Conservation (phyloP, 176 grass and related monocot genomes). For the Oryza glumipatula region DNA sequence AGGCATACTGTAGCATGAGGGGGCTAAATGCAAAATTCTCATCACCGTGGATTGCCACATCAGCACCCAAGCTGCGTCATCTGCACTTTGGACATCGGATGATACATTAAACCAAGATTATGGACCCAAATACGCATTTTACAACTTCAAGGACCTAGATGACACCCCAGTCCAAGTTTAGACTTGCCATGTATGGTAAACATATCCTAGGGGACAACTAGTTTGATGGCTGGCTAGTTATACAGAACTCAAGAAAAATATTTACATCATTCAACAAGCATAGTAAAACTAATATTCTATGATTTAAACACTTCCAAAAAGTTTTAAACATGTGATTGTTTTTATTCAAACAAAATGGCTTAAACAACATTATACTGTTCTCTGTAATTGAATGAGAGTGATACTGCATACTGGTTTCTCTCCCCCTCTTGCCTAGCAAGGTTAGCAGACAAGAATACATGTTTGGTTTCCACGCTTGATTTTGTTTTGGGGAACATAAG, state of each 20-base stretch:
- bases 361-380: neutral
- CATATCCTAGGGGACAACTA: neutral
- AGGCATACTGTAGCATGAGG: no score
- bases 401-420: neutral
- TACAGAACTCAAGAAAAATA: conserved; percentile 3
- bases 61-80: no score
- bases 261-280: neutral
- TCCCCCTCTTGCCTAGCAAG: no score
- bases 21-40: no score
- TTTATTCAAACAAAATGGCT: conserved; percentile 8
- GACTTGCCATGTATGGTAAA: no score
- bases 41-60: no score
- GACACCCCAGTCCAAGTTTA: no score
- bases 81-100: no score
- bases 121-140: no score
- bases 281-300: conserved; percentile 6
- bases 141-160: no score
- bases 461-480: neutral
- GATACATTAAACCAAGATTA: no score
- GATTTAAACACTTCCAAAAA: conserved; percentile 1
- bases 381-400: neutral
- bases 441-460: no score
- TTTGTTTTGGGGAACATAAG: neutral
- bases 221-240: neutral
- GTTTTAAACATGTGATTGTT: conserved; percentile 1